Evolutionary conservation across 805 yeast species (phyloP).

Genomic region (Kuraishia ogatae): DNA sequence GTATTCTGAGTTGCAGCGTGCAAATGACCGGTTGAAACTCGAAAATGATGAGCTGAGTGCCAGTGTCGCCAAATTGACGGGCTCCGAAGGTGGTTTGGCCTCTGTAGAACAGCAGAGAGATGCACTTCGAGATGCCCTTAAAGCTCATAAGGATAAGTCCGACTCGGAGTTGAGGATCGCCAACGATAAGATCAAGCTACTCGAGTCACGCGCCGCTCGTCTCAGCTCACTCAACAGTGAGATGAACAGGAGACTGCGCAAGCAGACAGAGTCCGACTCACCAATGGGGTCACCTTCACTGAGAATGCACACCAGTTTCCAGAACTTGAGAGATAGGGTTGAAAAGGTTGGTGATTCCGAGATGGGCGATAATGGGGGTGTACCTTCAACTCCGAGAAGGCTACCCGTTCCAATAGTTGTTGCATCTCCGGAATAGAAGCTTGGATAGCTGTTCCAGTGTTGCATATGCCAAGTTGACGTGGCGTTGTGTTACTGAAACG

Average conservation of each 20-base stretch:
- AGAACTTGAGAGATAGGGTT: not conserved
- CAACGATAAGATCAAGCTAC: slow-evolving; percentile 14
- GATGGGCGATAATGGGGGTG: too few species aligned
- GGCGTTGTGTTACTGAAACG: too few species aligned
- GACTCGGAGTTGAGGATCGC: slow-evolving; percentile 16
- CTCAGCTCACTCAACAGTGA: slow-evolving; percentile 9
- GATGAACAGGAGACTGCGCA: slow-evolving; percentile 6
- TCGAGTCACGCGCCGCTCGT: slow-evolving; percentile 15
- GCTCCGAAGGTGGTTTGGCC: slow-evolving; percentile 8
- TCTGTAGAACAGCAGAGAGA: slow-evolving; percentile 21
- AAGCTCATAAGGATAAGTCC: slow-evolving; percentile 16
- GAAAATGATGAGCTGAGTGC: slow-evolving; percentile 38
- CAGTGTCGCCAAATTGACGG: not conserved
- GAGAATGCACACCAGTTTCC: slow-evolving; percentile 2
- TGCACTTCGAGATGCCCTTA: slow-evolving; percentile 20
- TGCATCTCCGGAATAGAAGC: not conserved
- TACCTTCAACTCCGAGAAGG: not conserved
- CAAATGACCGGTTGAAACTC: slow-evolving; percentile 57
- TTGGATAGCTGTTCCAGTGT: too few species aligned
- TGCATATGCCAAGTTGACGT: too few species aligned
- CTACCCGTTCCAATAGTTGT: not conserved
- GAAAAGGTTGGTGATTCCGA: not conserved
- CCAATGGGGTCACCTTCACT: slow-evolving; percentile 4
- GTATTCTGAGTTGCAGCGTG: slow-evolving; percentile 31
- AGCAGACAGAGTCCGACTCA: slow-evolving; percentile 4